These are phyloP conservation scores for Jamesozyma gamospora DNA, from an alignment of 805 yeast genomes.

Conservation along the genomic window DNA sequence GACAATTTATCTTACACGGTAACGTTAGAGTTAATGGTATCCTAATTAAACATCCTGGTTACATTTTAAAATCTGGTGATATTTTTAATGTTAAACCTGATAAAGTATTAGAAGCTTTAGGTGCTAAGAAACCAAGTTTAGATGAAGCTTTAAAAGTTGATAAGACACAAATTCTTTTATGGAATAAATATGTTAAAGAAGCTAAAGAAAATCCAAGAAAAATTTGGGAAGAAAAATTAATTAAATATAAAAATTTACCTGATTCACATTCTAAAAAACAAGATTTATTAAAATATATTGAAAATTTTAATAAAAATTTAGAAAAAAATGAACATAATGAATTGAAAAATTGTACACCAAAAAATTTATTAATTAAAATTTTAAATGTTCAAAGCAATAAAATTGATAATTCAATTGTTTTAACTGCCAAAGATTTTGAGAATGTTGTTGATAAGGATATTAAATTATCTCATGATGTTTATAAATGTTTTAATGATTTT, in stretches of 20 bases:
- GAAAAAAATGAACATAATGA: slow-evolving; percentile 17
- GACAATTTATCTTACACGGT: slow-evolving; percentile 75
- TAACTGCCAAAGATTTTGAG: slow-evolving; percentile 28
- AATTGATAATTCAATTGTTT: slow-evolving; percentile 8
- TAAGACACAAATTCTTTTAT: slow-evolving; percentile 57
- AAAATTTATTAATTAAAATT: slow-evolving; percentile 37
- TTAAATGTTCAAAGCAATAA: slow-evolving; percentile 24
- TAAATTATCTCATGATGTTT: slow-evolving; percentile 13
- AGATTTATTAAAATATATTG: slow-evolving; percentile 15
- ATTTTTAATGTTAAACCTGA: slow-evolving; percentile 78
- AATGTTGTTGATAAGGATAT: slow-evolving; percentile 30
- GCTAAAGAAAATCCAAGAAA: slow-evolving; percentile 39
- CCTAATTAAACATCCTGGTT: slow-evolving; percentile 67
- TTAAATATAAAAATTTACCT: slow-evolving; percentile 15
- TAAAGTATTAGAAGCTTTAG: slow-evolving; percentile 75
- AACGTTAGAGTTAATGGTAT: slow-evolving; percentile 81
- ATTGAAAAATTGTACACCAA: slow-evolving; percentile 34
- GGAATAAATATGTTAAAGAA: slow-evolving; percentile 61
- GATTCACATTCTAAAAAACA: slow-evolving; percentile 21
- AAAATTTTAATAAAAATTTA: slow-evolving; percentile 17
- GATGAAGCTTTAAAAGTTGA: slow-evolving; percentile 60
- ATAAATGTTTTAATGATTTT: slow-evolving; percentile 19
- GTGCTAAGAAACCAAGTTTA: slow-evolving; percentile 71
- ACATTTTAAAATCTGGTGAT: slow-evolving; percentile 73
- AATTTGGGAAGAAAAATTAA: slow-evolving; percentile 21